Conservation (phyloP, 2,329 filamentous ascomycete genomes). For the Ophiostoma tasmaniense region DNA sequence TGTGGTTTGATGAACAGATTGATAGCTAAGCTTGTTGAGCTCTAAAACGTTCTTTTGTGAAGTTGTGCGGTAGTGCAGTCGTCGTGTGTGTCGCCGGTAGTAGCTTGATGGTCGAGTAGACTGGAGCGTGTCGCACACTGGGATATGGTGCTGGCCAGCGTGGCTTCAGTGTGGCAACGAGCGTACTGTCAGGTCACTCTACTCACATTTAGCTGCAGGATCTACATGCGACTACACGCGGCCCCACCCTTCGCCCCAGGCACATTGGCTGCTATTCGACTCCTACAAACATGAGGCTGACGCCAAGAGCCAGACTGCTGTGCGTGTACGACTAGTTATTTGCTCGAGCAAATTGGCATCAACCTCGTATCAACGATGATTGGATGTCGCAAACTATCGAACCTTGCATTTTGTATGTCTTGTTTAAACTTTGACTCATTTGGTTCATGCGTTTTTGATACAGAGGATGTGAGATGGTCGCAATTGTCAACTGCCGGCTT, state of each 20-base stretch:
- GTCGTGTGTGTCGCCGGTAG: background rate
- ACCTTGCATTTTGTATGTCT: background rate
- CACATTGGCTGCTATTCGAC: background rate
- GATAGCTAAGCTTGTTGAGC: background rate
- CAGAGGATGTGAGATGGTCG: background rate
- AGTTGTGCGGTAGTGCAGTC: background rate
- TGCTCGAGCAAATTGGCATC: background rate
- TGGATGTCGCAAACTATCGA: background rate
- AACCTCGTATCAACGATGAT: background rate
- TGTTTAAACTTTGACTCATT: background rate
- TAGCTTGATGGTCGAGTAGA: background rate
- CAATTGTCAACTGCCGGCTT: background rate
- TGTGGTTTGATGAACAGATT: background rate
- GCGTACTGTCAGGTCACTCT: constrained; percentile 10
- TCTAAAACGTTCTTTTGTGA: background rate
- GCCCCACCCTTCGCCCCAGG: constrained; percentile 6
- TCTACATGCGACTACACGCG: background rate
- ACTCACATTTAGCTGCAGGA: background rate
- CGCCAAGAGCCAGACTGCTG: constrained; percentile 14
- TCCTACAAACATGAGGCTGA: constrained; percentile 13
- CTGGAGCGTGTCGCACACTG: background rate
- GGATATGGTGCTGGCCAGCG: constrained; percentile 6
- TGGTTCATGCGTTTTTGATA: background rate
- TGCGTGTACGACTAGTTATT: background rate
- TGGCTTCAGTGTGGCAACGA: constrained; percentile 7